Base-by-base conservation (phyloP, 2,329 filamentous ascomycete genomes). In the Blastomyces gilchristii region DNA sequence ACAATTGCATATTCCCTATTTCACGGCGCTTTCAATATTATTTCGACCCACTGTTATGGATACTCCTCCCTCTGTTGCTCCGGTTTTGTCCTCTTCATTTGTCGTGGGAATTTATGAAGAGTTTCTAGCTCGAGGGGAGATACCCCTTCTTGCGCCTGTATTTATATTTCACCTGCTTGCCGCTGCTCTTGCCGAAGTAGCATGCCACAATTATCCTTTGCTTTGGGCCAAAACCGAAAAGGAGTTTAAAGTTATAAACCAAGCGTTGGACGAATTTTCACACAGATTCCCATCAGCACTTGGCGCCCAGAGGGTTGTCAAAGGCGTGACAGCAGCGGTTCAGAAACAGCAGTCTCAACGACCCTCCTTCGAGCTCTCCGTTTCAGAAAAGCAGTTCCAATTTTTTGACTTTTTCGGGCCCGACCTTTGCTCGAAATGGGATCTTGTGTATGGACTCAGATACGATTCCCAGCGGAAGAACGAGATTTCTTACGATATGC, bases 161-260 rank as follows among this genome's bases (percentile, higher is more conserved):
- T 63, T 62, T 22, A 67, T 66, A n/a, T 67, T 67, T 57, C 64
- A 67, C 62, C 56, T 67, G 6, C 62, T 67, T 31, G 65, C 64
- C 34, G 65, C 63, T 22, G 65, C 60, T 8, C 65, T 67, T 43
- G 39, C 65, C 9, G 65, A 67, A 53, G 49, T 67, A 22, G 65
- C 66, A 7, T 67, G 61, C 37, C 65, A 66, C 47, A 65, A 65
- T n/a, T 67, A 64, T 39, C 63, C 65, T 14, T 58, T 49, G 7
- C 61, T 65, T 18, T 58, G 62, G 54, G 57, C 45, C 22, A 58
- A 62, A 49, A 56, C 57, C n/a, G 58, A 47, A 39, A 56, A 63
- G 37, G 66, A 66, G 54, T 60, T 66, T 14, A 56, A 66, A 16
- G 64, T 65, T 28, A 64, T 66, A 34, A 62, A 57, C 16, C 60